phyloP scores from a whole-genome alignment of 768 basidiomycete species.

The Lentinula aciculospora region DNA sequence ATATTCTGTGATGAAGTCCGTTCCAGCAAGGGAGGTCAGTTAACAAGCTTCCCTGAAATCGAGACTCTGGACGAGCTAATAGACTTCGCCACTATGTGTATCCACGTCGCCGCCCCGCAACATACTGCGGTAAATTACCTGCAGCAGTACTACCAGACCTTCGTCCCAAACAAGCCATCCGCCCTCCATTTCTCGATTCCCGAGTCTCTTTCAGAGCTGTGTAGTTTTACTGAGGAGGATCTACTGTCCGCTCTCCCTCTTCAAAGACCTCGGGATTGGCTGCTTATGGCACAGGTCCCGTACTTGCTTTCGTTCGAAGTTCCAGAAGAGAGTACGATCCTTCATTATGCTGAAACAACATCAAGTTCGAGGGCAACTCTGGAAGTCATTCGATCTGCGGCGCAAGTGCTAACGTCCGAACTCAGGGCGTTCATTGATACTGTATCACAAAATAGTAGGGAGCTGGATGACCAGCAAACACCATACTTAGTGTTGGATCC shows the following conservation, averaged over 20 bases:
- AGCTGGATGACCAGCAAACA: constrained; percentile 24
- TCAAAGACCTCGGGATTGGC: constrained; percentile 17
- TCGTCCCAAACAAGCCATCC: constrained; percentile 25
- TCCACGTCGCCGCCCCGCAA: constrained; percentile 26
- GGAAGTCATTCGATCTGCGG: constrained; percentile 13
- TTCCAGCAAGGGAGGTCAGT: constrained; percentile 14
- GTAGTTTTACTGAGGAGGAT: constrained; percentile 14
- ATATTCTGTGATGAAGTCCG: constrained; percentile 20
- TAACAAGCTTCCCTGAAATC: constrained; percentile 20
- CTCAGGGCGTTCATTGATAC: constrained; percentile 12
- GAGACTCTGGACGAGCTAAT: constrained; percentile 20
- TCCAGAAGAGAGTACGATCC: constrained; percentile 17
- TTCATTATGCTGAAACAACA: constrained; percentile 18
- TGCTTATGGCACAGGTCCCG: constrained; percentile 23
- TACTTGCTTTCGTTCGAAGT: constrained; percentile 23
- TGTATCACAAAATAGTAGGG: constrained; percentile 13
- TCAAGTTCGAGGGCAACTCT: background rate
- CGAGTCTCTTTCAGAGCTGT: constrained; percentile 13
- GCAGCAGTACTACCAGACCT: constrained; percentile 27
- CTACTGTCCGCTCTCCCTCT: constrained; percentile 20
- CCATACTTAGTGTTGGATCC: constrained; percentile 24
- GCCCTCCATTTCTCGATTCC: constrained; percentile 22
- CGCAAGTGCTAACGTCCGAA: constrained; percentile 19
- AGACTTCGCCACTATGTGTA: constrained; percentile 26
- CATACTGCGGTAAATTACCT: constrained; percentile 29